Base-by-base conservation (phyloP, 192 early-diverging fungal genomes). In the Coemansia sp. region DNA sequence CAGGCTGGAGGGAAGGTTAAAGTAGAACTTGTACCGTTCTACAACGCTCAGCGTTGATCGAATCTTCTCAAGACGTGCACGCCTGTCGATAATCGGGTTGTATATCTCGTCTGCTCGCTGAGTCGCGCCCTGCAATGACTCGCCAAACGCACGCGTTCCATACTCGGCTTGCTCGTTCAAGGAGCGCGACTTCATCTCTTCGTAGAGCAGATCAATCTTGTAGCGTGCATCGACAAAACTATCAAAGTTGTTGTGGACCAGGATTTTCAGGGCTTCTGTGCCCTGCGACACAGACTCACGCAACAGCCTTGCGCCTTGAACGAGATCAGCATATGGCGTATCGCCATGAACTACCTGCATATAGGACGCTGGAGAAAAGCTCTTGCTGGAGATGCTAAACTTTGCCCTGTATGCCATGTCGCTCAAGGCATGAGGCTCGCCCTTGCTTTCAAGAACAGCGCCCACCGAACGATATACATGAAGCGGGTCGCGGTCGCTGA, bases 181-280 rank as follows among this genome's bases (percentile, higher is more conserved):
- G 50, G 94, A 92, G 57, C 91, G 86, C 23, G 85, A 83, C 64
- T 91, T 89, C 93, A 98, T 95, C 69, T 97, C 95, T 18, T 93
- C 90, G 71, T 97, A 96, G 23, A 96, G 79, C 53, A 92, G 90
- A 65, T 99, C 97, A 56, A 99, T 96, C 3, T 94, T 96, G 74
- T 87, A 92, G 83, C 96, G 96, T 15, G 97, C 95, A 47, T 87
- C 91, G 10, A 99, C 95, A 76, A 99, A 99, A 44, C 94, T 89
- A 72, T 96, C 94, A 86, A 99, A 99, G 74, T 99, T 94, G 64
- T 91, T 92, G 74, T 97, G 93, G 49, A 99, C 97, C 23, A 97
- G 74, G 39, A 87, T 89, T 67, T 94, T 95, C 18, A 96, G 84
- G 1, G 90, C 92, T 52, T 95, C 95, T 0, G 89, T 86, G n/a